These are phyloP conservation scores for Coleophoma eucalyptorum DNA, from an alignment of 2,329 filamentous ascomycete genomes.

Conservation along the genomic window DNA sequence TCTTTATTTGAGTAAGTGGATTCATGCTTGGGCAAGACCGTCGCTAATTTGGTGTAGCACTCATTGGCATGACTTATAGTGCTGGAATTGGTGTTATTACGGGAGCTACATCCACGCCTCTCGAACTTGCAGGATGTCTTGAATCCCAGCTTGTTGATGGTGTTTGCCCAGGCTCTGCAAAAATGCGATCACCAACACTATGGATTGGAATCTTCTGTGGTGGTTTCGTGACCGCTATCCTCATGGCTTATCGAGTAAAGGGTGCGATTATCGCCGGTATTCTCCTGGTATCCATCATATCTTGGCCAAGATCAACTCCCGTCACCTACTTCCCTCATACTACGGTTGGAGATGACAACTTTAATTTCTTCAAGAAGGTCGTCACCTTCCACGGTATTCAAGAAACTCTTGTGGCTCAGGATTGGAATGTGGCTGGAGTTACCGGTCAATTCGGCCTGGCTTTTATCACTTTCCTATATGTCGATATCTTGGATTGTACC, in stretches of 20 bases:
- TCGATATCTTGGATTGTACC: slow-evolving; percentile 81
- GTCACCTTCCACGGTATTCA: slow-evolving; percentile 76
- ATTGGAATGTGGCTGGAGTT: slow-evolving; percentile 60
- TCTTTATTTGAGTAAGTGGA: slow-evolving; percentile 48
- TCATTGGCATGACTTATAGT: slow-evolving; percentile 72
- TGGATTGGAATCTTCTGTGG: slow-evolving; percentile 88
- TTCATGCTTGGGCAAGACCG: not conserved
- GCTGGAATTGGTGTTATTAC: slow-evolving; percentile 76
- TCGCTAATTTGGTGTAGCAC: slow-evolving; percentile 26
- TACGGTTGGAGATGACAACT: slow-evolving; percentile 60
- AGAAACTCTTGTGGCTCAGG: slow-evolving; percentile 62
- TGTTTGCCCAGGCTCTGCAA: slow-evolving; percentile 55
- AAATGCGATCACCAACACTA: slow-evolving; percentile 78
- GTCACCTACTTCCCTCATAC: slow-evolving; percentile 81
- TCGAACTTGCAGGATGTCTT: slow-evolving; percentile 61
- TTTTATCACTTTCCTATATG: slow-evolving; percentile 83
- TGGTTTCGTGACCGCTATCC: slow-evolving; percentile 70
- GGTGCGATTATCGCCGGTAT: slow-evolving; percentile 82
- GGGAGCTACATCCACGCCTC: slow-evolving; percentile 60
- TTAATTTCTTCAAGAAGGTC: slow-evolving; percentile 84
- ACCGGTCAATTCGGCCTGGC: slow-evolving; percentile 76
- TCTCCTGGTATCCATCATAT: slow-evolving; percentile 77
- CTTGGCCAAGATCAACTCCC: slow-evolving; percentile 71
- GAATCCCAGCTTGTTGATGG: slow-evolving; percentile 32
- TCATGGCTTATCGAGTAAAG: slow-evolving; percentile 81